A percentile compares a stretch with the other conserved stretches of the same genome.
Conservation (phyloP, 805 yeast genomes). For the Candida nanaspora region DNA sequence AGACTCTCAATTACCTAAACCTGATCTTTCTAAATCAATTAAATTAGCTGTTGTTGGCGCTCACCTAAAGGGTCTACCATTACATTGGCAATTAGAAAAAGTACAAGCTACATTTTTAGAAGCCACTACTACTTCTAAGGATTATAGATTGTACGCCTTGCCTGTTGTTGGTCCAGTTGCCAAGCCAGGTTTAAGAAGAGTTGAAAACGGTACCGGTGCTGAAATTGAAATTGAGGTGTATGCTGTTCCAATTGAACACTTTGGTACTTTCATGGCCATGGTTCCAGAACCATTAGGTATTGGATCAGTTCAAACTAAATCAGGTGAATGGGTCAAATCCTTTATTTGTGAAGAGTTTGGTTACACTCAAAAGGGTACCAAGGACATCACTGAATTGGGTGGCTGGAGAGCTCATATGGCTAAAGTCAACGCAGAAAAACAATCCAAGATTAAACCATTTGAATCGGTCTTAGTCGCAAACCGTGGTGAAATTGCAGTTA, state of each 20-base stretch:
- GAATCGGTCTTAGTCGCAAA: constrained; percentile 87
- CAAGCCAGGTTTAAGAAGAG: constrained; percentile 86
- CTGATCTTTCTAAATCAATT: constrained; percentile 35
- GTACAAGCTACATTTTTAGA: constrained; percentile 68
- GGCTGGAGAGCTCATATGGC: constrained; percentile 73
- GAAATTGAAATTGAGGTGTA: constrained; percentile 74
- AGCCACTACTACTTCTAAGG: constrained; percentile 60
- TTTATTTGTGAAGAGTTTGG: constrained; percentile 93
- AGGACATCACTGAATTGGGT: constrained; percentile 79
- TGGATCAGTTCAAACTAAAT: constrained; percentile 79
- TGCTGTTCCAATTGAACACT: constrained; percentile 66
- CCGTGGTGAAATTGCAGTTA: constrained; percentile 96
- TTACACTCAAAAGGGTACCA: constrained; percentile 61
- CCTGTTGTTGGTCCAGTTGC: constrained; percentile 76
- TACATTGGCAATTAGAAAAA: constrained; percentile 89
- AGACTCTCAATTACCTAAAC: constrained; percentile 36
- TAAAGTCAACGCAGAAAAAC: constrained; percentile 16
- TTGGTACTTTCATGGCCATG: constrained; percentile 79
- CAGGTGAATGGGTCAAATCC: constrained; percentile 83
- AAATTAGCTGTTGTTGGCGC: constrained; percentile 95
- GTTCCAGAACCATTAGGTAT: constrained; percentile 95
- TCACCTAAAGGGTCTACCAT: constrained; percentile 78
- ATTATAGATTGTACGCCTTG: constrained; percentile 74
- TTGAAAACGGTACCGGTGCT: constrained; percentile 38
- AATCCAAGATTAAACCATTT: constrained; percentile 49